A percentile compares a stretch with the other conserved stretches of the same genome.
These are phyloP conservation scores for Verticillium zaregamsianum DNA, from an alignment of 2,329 filamentous ascomycete genomes.

Conservation along the genomic window DNA sequence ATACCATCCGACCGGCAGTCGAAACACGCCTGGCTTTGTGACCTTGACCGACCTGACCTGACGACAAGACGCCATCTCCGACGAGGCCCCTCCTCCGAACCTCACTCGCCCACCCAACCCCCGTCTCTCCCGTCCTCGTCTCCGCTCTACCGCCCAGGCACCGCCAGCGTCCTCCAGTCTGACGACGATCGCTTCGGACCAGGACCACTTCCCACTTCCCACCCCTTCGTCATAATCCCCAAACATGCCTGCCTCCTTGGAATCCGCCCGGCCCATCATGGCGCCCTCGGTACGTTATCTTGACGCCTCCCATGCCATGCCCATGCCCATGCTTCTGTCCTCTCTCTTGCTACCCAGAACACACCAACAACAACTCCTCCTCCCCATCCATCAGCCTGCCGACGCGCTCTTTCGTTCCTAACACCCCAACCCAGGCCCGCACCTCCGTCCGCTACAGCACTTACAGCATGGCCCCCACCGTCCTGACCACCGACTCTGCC, in stretches of 20 bases:
- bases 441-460: constrained; percentile 56
- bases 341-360: constrained; percentile 2
- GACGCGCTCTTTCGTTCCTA: constrained; percentile 3
- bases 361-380: constrained; percentile 1
- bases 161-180: too few relatives aligned
- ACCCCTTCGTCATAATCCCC: neutral
- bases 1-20: neutral
- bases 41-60: neutral
- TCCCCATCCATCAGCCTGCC: constrained; percentile 6
- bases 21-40: neutral
- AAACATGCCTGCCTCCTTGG: constrained; percentile 53
- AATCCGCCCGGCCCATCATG: constrained; percentile 60
- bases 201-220: neutral
- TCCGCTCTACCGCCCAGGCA: neutral
- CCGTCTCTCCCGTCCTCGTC: neutral
- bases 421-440: constrained; percentile 34
- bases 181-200: too few relatives aligned
- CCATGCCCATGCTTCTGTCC: neutral
- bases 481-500: constrained; percentile 49
- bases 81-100: neutral
- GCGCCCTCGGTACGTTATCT: constrained; percentile 52
- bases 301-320: neutral
- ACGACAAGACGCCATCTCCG: neutral
- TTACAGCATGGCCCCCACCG: constrained; percentile 54
- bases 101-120: neutral